phyloP scores from a whole-genome alignment of 345 rosid species.

The Aquilaria sinensis region DNA sequence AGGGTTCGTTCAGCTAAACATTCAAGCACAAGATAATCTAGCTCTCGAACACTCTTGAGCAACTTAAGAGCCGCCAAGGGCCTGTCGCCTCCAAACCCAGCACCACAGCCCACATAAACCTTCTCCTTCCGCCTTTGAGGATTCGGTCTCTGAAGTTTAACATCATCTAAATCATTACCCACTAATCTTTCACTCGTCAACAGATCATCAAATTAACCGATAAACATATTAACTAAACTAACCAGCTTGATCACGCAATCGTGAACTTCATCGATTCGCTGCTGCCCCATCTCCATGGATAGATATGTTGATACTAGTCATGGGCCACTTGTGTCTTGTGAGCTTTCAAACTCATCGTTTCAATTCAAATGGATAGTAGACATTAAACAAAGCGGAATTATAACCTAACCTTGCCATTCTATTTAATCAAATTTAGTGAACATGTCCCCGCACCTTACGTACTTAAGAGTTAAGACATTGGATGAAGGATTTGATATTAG shows the following conservation, averaged over 20 bases:
- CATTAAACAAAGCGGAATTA: too few species aligned
- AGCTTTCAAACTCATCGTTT: too few species aligned
- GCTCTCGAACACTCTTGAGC: slow-evolving; percentile 57
- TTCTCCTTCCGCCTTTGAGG: slow-evolving; percentile 53
- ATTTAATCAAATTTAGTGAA: too few species aligned
- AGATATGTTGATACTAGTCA: too few species aligned
- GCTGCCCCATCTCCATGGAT: slow-evolving; percentile 19
- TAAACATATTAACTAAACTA: not conserved
- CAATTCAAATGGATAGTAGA: too few species aligned
- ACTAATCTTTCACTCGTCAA: not conserved
- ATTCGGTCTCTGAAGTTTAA: slow-evolving; percentile 49
- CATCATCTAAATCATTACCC: not conserved
- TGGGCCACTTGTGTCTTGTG: too few species aligned
- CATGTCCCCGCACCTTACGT: too few species aligned
- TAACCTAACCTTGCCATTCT: too few species aligned
- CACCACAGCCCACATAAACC: slow-evolving; percentile 87
- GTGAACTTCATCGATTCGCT: slow-evolving; percentile 17
- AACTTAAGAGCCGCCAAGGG: slow-evolving; percentile 72
- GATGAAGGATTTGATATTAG: too few species aligned
- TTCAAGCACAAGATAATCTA: slow-evolving; percentile 83
- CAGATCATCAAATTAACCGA: not conserved
- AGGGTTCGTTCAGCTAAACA: slow-evolving; percentile 93
- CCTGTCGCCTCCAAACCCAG: slow-evolving; percentile 90
- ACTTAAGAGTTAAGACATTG: too few species aligned
- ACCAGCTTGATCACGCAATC: slow-evolving; percentile 45